Conservation (phyloP, 2,329 filamentous ascomycete species). For the Colletotrichum tropicicola region DNA sequence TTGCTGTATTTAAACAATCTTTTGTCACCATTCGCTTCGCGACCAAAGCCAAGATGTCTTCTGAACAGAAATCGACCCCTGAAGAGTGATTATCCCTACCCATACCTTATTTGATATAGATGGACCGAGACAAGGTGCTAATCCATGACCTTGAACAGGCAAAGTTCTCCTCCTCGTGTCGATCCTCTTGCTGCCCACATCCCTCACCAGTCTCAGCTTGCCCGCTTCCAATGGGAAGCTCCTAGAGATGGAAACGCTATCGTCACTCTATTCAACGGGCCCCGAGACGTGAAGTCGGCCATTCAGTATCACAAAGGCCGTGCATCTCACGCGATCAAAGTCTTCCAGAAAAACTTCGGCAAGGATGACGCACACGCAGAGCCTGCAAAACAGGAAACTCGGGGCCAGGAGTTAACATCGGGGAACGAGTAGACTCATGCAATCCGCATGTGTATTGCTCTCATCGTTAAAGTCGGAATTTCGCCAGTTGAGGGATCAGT, state of each 20-base stretch:
- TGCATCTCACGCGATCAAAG: not conserved
- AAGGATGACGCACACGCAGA: not conserved
- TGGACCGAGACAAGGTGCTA: no score
- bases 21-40: not conserved
- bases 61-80: not conserved
- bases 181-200: not conserved
- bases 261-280: not conserved
- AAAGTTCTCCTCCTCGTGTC: not conserved
- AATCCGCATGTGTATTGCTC: not conserved
- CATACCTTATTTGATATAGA: no score
- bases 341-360: slow-evolving; percentile 10
- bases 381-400: not conserved
- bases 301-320: slow-evolving; percentile 9
- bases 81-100: no score
- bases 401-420: not conserved
- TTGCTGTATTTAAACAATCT: not conserved
- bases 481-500: no score
- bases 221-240: not conserved
- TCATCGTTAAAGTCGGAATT: no score
- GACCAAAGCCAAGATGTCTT: not conserved
- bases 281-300: not conserved
- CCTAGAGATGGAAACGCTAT: slow-evolving; percentile 6
- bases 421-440: not conserved
- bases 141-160: not conserved
- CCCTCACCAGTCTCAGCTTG: slow-evolving; percentile 4